Evolutionary conservation across 495 filamentous ascomycete species (phyloP).

Genomic region (Xylaria bambusicola): DNA sequence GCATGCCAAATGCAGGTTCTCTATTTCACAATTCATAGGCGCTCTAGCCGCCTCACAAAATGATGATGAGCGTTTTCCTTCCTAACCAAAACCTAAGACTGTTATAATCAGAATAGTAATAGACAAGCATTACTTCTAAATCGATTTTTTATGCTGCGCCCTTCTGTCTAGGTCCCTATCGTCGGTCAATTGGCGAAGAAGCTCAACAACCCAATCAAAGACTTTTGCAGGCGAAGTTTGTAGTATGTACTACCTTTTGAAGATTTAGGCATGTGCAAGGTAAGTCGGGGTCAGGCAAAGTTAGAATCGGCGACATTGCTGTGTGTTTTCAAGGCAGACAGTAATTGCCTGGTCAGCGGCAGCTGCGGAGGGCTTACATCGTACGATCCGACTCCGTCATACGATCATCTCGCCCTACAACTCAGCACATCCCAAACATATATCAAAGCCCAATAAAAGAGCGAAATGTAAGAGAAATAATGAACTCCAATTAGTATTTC

Average conservation of each 20-base stretch:
- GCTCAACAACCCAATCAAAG: neutral
- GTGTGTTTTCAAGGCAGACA: neutral
- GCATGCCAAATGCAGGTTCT: neutral
- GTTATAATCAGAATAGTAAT: conserved; percentile 11
- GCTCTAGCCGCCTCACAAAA: neutral
- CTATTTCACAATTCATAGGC: neutral
- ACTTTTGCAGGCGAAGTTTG: neutral
- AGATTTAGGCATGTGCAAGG: neutral
- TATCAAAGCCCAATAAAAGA: neutral
- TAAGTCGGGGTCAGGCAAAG: neutral
- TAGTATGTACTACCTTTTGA: neutral
- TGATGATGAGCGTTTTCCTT: conserved; percentile 10
- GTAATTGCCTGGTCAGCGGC: neutral
- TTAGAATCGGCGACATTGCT: neutral
- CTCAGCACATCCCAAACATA: neutral
- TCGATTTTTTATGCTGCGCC: neutral
- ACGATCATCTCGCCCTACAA: neutral
- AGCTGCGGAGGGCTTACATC: neutral
- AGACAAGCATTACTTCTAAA: neutral
- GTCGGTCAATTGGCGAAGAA: neutral
- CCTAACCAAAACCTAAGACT: neutral
- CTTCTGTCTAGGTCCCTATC: too few relatives aligned
- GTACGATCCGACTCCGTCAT: conserved; percentile 16
- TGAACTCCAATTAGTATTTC: neutral
- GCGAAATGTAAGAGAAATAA: neutral